phyloP scores from a whole-genome alignment of 2,329 filamentous ascomycete genomes.

The Teratosphaeria pseudoeucalypti region DNA sequence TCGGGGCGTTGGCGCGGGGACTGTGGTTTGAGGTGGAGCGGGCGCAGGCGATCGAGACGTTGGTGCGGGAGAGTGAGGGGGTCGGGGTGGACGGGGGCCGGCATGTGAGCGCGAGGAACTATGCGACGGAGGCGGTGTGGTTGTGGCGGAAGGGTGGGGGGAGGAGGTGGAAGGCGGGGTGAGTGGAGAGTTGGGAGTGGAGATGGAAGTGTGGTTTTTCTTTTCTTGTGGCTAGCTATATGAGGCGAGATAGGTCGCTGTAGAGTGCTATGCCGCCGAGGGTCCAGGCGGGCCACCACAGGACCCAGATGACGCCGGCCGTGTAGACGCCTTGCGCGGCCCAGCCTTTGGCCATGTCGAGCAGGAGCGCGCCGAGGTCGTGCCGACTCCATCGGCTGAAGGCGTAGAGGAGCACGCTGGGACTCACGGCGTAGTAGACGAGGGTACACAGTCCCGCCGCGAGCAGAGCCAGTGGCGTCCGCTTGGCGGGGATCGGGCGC shows the following conservation, averaged over 20 bases:
- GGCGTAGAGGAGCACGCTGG: constrained; percentile 13
- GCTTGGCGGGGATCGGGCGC: constrained; percentile 21
- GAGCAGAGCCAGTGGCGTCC: constrained; percentile 1
- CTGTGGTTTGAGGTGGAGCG: constrained; percentile 75
- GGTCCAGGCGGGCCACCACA: constrained; percentile 27
- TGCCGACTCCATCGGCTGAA: constrained; percentile 6
- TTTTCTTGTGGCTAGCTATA: not conserved
- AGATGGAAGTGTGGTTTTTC: not conserved
- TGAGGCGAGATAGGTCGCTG: not conserved
- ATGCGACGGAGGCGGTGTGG: constrained; percentile 85
- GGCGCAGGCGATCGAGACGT: constrained; percentile 63
- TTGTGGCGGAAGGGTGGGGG: constrained; percentile 65
- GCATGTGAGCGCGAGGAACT: constrained; percentile 71
- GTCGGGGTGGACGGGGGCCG: constrained; percentile 44
- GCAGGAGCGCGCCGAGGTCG: constrained; percentile 6
- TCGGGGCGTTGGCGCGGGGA: constrained; percentile 51
- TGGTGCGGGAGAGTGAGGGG: constrained; percentile 63
- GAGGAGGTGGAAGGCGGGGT: constrained; percentile 45
- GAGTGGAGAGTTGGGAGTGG: not conserved
- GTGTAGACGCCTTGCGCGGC: constrained; percentile 23
- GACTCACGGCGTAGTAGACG: constrained; percentile 11
- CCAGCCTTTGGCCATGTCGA: constrained; percentile 24
- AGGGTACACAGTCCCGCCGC: constrained; percentile 5
- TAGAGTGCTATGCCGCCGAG: constrained; percentile 10
- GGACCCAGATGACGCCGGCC: constrained; percentile 20